Base-by-base conservation (phyloP, 2,329 filamentous ascomycete species). In the Paecilomyces sp. region DNA sequence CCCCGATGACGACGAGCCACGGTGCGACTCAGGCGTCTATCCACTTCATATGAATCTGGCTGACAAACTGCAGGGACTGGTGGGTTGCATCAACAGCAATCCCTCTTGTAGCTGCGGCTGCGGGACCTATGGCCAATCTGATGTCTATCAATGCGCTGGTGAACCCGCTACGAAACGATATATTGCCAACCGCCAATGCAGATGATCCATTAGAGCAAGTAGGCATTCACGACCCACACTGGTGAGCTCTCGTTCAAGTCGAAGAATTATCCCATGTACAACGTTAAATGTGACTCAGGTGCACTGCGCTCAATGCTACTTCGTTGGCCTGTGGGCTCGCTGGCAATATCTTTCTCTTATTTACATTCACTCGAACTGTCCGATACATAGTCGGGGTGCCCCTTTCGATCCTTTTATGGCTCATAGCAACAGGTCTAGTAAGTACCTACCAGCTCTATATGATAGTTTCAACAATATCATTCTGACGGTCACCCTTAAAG, bases 131-230 rank as follows among this genome's bases (percentile, higher is more conserved):
- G 9, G 92, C 92, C 2, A 96, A 92, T 60, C 87, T 94, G 31
- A 89, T 94, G 74, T 93, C 89, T 60, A 91, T 96, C 60, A 91
- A 89, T 62, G 90, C 92, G 7, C 80, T 96, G n/a, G 90, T 91
- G 1, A 87, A 86, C 30, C 85, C 85, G 24, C 96, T 92, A 92
- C 82, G 90, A 61, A 78, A 80, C 57, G 68, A 80, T 51, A 76
- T 83, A 47, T 70, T 79, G 54, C 79, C 81, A 0, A 77, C 78
- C 63, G 60, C 63, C 9, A 67, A 70, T 0, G 76, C 80, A 1
- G 86, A 85, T 64, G 80, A 66, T 34, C 65, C 58, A 28, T 63
- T 79, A 54, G 66, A 78, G 13, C 84, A 85, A 2, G 69, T 84
- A 0, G 85, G 83, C 25, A 81, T 89, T 58, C 50, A 65, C 0